phyloP scores from a whole-genome alignment of 2,329 filamentous ascomycete species.

The Domatiomyces globalis region DNA sequence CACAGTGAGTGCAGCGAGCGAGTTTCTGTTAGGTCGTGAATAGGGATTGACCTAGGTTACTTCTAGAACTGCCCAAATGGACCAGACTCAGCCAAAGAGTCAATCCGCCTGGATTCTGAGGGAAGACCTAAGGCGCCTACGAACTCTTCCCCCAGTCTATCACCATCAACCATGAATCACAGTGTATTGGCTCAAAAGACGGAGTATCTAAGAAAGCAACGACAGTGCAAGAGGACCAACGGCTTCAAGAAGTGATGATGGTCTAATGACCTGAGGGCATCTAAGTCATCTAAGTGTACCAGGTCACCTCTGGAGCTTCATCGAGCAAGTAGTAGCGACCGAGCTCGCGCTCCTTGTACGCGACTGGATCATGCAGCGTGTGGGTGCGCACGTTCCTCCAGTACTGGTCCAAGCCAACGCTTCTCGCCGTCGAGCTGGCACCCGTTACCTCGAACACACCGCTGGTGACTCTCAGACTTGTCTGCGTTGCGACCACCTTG shows the following conservation, averaged over 20 bases:
- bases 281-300: constrained; percentile 39
- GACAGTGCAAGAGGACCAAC: neutral
- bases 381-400: constrained; percentile 55
- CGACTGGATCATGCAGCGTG: constrained; percentile 51
- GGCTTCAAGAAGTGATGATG: neutral
- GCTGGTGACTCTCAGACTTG: constrained; percentile 41
- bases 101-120: constrained; percentile 81
- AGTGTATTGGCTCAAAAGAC: neutral
- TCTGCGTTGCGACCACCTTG: constrained; percentile 51
- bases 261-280: neutral
- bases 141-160: too few species aligned
- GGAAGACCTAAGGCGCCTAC: neutral
- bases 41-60: constrained; percentile 4
- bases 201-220: neutral
- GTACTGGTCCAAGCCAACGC: constrained; percentile 49
- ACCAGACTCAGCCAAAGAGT: constrained; percentile 85
- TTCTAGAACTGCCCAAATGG: constrained; percentile 71
- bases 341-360: constrained; percentile 51
- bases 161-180: neutral
- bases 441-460: constrained; percentile 53
- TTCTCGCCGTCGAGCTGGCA: constrained; percentile 42
- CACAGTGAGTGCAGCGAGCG: constrained; percentile 57
- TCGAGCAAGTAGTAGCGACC: constrained; percentile 43
- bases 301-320: constrained; percentile 44
- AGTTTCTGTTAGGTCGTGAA: neutral